Percentiles rank a stretch among this genome's conserved stretches.
Evolutionary conservation across 495 filamentous ascomycete genomes (phyloP).

Genomic region (Cercophora samala): DNA sequence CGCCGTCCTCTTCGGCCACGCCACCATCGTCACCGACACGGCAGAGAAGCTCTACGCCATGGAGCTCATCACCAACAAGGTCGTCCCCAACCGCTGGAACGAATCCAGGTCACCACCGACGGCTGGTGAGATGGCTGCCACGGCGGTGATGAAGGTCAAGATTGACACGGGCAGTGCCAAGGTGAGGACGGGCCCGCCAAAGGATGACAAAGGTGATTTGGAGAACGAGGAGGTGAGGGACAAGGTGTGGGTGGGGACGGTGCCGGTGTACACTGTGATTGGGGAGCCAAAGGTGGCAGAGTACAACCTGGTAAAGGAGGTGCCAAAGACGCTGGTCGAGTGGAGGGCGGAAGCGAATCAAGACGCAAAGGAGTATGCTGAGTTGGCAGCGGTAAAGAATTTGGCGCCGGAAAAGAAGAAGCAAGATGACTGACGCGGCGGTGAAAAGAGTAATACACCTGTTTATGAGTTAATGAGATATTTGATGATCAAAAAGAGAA

Average conservation of each 20-base stretch:
- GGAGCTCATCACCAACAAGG: conserved; percentile 72
- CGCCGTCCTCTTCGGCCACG: conserved; percentile 74
- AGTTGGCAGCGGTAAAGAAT: conserved; percentile 41
- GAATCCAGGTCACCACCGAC: conserved; percentile 70
- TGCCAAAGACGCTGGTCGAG: conserved; percentile 62
- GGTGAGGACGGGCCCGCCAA: conserved; percentile 63
- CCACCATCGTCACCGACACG: conserved; percentile 58
- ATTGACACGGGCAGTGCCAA: conserved; percentile 76
- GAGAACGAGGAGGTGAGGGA: conserved; percentile 57
- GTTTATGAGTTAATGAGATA: neutral
- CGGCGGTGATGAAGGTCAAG: conserved; percentile 67
- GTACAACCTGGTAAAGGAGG: conserved; percentile 55
- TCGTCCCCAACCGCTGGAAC: conserved; percentile 66
- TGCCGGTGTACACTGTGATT: conserved; percentile 64
- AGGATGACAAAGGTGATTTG: conserved; percentile 68
- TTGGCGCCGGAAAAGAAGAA: conserved; percentile 30
- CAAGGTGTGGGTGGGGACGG: conserved; percentile 78
- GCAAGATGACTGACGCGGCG: conserved; percentile 11
- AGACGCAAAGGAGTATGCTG: conserved; percentile 51
- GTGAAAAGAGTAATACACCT: neutral
- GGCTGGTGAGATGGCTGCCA: conserved; percentile 71
- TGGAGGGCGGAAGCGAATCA: conserved; percentile 56
- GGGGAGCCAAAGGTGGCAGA: conserved; percentile 66
- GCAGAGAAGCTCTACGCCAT: conserved; percentile 82
- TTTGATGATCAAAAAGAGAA: neutral